Conservation (phyloP, 2,329 filamentous ascomycete species). For the Colletotrichum aenigma region DNA sequence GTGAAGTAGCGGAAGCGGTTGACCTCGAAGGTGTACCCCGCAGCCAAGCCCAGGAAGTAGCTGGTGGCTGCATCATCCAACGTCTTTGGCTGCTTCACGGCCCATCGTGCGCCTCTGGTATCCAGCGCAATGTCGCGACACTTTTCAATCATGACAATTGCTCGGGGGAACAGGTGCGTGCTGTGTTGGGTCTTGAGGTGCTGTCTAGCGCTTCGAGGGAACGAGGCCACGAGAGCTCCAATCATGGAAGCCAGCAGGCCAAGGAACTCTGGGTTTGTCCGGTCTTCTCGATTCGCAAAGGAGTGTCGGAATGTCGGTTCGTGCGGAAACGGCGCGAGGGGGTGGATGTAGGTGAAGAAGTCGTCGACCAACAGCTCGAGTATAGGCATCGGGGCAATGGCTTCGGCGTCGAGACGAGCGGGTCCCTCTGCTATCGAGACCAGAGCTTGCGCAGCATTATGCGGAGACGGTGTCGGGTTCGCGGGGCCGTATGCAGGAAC, state of each 20-base stretch:
- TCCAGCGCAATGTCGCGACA: slow-evolving; percentile 73
- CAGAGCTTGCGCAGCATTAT: slow-evolving; percentile 53
- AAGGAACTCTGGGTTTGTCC: slow-evolving; percentile 69
- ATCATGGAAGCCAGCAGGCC: slow-evolving; percentile 78
- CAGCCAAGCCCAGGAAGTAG: slow-evolving; percentile 73
- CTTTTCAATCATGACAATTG: slow-evolving; percentile 71
- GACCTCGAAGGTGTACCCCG: slow-evolving; percentile 71
- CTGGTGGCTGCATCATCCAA: slow-evolving; percentile 70
- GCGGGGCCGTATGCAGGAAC: slow-evolving; percentile 3
- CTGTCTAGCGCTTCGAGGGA: slow-evolving; percentile 72
- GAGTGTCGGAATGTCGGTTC: slow-evolving; percentile 77
- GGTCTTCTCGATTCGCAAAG: slow-evolving; percentile 70
- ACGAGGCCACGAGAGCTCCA: slow-evolving; percentile 74
- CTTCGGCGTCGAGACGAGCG: slow-evolving; percentile 62
- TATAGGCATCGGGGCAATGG: slow-evolving; percentile 72
- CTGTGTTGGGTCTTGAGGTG: slow-evolving; percentile 72
- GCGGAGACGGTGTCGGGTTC: slow-evolving; percentile 41
- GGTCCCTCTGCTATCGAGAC: slow-evolving; percentile 47
- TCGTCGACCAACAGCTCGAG: slow-evolving; percentile 76
- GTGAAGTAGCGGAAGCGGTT: slow-evolving; percentile 73
- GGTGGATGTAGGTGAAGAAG: slow-evolving; percentile 84
- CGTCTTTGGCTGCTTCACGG: slow-evolving; percentile 50
- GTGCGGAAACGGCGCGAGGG: slow-evolving; percentile 78
- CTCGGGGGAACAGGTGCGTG: slow-evolving; percentile 69
- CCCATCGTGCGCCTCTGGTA: slow-evolving; percentile 64